Evolutionary conservation across 176 grass and related monocot genomes (phyloP).

Genomic region (Pharus latifolius): DNA sequence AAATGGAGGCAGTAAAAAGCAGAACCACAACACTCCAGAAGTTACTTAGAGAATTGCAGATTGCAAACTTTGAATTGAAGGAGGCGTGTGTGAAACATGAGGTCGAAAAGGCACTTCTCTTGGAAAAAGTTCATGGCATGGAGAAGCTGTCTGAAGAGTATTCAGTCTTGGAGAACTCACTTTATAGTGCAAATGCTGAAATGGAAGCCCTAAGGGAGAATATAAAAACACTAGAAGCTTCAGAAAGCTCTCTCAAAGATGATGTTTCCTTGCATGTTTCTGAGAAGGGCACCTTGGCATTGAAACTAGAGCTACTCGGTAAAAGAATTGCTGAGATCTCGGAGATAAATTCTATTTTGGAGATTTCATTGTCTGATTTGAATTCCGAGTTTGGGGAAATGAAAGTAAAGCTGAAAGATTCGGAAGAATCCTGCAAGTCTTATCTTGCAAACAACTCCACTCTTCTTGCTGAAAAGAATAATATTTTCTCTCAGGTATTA

Average conservation of each 20-base stretch:
- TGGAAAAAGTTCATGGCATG: constrained; percentile 13
- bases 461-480: constrained; percentile 41
- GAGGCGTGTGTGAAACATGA: constrained; percentile 29
- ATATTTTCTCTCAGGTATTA: constrained; percentile 39
- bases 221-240: constrained; percentile 32
- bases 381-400: constrained; percentile 22
- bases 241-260: constrained; percentile 27
- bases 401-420: constrained; percentile 35
- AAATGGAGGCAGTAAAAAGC: constrained; percentile 11
- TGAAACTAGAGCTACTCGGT: constrained; percentile 31
- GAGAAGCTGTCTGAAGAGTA: constrained; percentile 39
- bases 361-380: constrained; percentile 26
- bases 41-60: constrained; percentile 22
- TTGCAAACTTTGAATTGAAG: constrained; percentile 27
- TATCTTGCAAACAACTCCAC: constrained; percentile 11
- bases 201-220: constrained; percentile 31
- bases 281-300: constrained; percentile 32
- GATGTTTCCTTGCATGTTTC: constrained; percentile 27
- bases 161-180: constrained; percentile 38
- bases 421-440: constrained; percentile 10
- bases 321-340: constrained; percentile 14
- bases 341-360: constrained; percentile 15
- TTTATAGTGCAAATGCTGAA: constrained; percentile 30
- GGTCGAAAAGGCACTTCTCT: constrained; percentile 28
- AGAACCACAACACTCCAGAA: constrained; percentile 6